Percentiles rank a stretch among this genome's conserved stretches.
phyloP scores from a whole-genome alignment of 306 rosid genomes.

The Begonia fuchsioides region DNA sequence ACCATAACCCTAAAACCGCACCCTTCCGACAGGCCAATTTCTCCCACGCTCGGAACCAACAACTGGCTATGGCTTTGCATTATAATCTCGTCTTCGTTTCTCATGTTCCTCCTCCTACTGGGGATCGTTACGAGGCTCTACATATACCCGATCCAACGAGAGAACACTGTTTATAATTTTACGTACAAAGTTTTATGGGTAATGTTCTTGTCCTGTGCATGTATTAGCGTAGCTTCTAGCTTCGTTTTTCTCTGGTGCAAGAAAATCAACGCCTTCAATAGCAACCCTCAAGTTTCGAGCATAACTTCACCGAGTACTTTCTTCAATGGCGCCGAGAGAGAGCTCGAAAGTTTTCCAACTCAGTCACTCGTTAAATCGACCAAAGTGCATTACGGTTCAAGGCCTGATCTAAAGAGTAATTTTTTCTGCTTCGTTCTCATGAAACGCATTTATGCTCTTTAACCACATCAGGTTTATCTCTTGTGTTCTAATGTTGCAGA shows the following conservation, averaged over 20 bases:
- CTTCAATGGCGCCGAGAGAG: constrained; percentile 15
- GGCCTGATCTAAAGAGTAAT: constrained; percentile 30
- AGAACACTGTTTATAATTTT: constrained; percentile 4
- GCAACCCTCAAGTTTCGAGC: constrained; percentile 8
- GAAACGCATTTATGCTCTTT: no score
- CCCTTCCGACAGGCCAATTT: constrained; percentile 18
- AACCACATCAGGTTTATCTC: no score
- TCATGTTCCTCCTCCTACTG: constrained; percentile 15
- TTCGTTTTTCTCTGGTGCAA: constrained; percentile 18
- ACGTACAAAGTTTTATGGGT: constrained; percentile 20
- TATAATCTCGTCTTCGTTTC: constrained; percentile 21
- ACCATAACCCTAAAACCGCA: constrained; percentile 14
- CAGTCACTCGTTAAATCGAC: constrained; percentile 17
- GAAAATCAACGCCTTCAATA: constrained; percentile 8
- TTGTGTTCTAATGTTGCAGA: constrained; percentile 9
- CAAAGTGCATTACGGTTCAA: constrained; percentile 20
- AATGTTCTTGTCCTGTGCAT: constrained; percentile 19
- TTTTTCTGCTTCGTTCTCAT: no score
- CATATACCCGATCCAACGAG: constrained; percentile 16
- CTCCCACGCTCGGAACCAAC: constrained; percentile 14
- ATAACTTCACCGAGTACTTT: constrained; percentile 4
- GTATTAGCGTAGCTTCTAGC: constrained; percentile 20
- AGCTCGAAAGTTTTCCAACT: constrained; percentile 22
- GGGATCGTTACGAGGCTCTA: constrained; percentile 21
- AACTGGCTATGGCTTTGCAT: constrained; percentile 28